A percentile compares a stretch with the other conserved stretches of the same genome.
Conservation (phyloP, 2,329 filamentous ascomycete genomes). For the Penicillium vulpinum region DNA sequence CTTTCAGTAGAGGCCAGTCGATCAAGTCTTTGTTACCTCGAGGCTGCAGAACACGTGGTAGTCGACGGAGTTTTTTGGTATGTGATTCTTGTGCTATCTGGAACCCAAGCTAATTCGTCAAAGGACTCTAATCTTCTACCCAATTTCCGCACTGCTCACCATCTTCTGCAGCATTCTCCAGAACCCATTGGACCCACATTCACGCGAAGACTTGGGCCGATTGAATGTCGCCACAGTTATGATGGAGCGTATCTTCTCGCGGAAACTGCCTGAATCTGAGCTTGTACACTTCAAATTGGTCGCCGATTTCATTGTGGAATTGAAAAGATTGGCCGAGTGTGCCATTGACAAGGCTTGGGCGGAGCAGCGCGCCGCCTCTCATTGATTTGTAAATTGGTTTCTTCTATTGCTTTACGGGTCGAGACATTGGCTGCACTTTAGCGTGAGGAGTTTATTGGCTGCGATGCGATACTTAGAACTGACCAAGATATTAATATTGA, state of each 20-base stretch:
- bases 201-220: constrained; percentile 50
- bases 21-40: constrained; percentile 54
- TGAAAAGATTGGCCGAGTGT: constrained; percentile 46
- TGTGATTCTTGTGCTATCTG: constrained; percentile 13
- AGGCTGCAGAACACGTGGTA: constrained; percentile 45
- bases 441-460: background rate
- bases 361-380: constrained; percentile 23
- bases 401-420: background rate
- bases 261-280: constrained; percentile 37
- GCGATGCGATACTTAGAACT: background rate
- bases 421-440: background rate
- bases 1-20: constrained; percentile 58
- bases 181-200: constrained; percentile 48
- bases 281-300: constrained; percentile 45
- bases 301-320: constrained; percentile 47
- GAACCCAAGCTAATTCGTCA: background rate
- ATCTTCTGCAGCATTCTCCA: constrained; percentile 58
- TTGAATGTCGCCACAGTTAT: constrained; percentile 47
- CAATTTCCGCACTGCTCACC: constrained; percentile 55
- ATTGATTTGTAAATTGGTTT: background rate
- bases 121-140: constrained; percentile 60
- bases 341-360: constrained; percentile 46
- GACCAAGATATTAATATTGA: background rate
- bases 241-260: constrained; percentile 41
- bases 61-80: constrained; percentile 54